Evolutionary conservation across 306 rosid genomes (phyloP).

Genomic region (Rosa persica): DNA sequence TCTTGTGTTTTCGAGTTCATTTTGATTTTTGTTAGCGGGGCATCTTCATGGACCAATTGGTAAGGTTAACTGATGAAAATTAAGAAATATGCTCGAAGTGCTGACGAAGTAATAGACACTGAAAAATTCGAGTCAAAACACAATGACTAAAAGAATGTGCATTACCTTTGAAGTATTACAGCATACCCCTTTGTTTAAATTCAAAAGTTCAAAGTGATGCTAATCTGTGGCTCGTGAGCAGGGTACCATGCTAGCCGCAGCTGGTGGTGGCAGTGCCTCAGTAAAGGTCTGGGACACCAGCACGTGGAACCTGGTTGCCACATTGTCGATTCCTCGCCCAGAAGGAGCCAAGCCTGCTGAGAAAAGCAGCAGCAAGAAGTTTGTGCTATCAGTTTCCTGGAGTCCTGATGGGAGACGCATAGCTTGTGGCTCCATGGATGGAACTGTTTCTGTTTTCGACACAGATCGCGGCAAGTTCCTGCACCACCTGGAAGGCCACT

Average conservation of each 20-base stretch:
- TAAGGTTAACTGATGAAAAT: background rate
- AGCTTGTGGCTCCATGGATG: slow-evolving; percentile 97
- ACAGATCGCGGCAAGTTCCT: slow-evolving; percentile 70
- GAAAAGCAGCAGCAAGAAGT: slow-evolving; percentile 87
- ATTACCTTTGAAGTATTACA: background rate
- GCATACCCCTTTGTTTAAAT: background rate
- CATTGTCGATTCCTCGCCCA: slow-evolving; percentile 82
- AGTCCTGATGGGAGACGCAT: slow-evolving; percentile 82
- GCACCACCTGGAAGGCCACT: slow-evolving; percentile 95
- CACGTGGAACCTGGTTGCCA: slow-evolving; percentile 73
- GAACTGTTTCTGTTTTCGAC: slow-evolving; percentile 88
- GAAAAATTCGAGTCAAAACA: background rate
- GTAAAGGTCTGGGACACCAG: slow-evolving; percentile 93
- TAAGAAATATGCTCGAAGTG: background rate
- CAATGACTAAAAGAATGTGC: background rate
- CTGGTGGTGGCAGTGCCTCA: slow-evolving; percentile 97
- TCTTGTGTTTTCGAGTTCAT: background rate
- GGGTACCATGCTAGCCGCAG: slow-evolving; percentile 96
- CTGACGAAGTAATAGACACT: background rate
- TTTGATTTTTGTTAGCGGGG: background rate
- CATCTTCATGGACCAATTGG: background rate
- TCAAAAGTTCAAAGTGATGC: slow-evolving; percentile 5
- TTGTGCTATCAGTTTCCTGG: slow-evolving; percentile 95
- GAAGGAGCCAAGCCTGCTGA: slow-evolving; percentile 85
- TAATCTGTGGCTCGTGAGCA: slow-evolving; percentile 26